Evolutionary conservation across 805 yeast species (phyloP), one percentile per base, ranked within the genome.

Genomic region (Saccharomyces eubayanus): DNA sequence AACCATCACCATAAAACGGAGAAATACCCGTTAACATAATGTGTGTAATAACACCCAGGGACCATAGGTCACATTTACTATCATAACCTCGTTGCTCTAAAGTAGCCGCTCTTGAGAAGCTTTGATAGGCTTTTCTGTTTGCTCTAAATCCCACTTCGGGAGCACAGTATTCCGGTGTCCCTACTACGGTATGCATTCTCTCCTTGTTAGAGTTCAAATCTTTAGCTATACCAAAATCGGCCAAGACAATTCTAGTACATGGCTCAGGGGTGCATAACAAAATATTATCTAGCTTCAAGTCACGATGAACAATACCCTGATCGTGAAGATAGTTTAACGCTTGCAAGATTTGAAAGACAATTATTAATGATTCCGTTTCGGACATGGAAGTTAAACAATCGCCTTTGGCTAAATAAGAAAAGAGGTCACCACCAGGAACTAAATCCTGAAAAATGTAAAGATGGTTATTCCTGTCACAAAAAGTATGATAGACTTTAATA

Each of bases 121-220:
- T 52, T 41, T 62, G 59, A 47, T 62, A 60, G 2, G 68, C 65
- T 41, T 62, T 52, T 48, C 69, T 63, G 30, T 67, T 64, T 9
- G 65, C 63, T 47, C 67, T 73, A 51, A 80, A 72, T 0, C 84
- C 81, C 10, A 84, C 81, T 60, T 84, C 89, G 0, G 90, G 90
- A 0, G 90, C 89, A 54, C 83, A 77, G 60, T 84, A 84, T 62
- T 84, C 89, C 0, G 85, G 82, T 0, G 89, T 84, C 2, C 85
- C 85, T 0, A 79, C 83, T 0, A 78, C 72, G 0, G 84, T 77
- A 45, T 71, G 73, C 73, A 79, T 75, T 52, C 82, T 66, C 1
- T 69, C 63, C 11, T 49, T 21, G 0, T 62, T 50, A 6, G 61
- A 54, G 6, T 64, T 57, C 20, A 64, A 43, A 14, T 67, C 61